Base-by-base conservation (phyloP, 805 yeast genomes). In the Candida awuae region DNA sequence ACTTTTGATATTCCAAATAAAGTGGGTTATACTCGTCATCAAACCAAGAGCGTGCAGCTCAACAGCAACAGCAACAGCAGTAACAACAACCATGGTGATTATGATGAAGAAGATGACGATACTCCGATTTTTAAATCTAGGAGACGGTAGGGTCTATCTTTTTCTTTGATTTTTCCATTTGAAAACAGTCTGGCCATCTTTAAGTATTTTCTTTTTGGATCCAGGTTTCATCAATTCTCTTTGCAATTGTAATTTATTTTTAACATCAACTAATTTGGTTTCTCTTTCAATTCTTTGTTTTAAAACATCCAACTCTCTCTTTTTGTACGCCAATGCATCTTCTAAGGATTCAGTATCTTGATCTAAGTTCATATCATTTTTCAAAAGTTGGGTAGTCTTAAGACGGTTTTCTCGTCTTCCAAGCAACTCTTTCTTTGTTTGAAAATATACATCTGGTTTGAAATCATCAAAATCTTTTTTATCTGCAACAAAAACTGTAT, bases 151-250 rank as follows among this genome's bases (percentile, higher is more conserved):
- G 12, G 32, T 6, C 51, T 50, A 73, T 45, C 68, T 57, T 61
- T 82, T 84, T 56, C 94, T 72, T 54, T 76, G 77, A 50, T 74
- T 81, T 57, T 80, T 84, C 95, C 97, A 90, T 63, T 85, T 85
- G 65, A 74, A 92, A 3, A 71, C 67, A 0, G 74, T 73, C 41
- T 73, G 71, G 4, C 97, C 97, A 25, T 75, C 70, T 13, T 70
- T 64, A 3, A 71, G 67, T 5, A 81, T 58, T 65, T 87, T 87
- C 71, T 80, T 83, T 63, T 84, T 84, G 44, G 77, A 75, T 1
- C 97, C 97, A 48, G 79, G 82, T 58, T 85, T 85, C 95, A 90
- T 86, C 39, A 87, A 70, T 54, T 88, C 94, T 45, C 83, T 76
- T 52, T 87, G 94, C 41, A 74, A 51, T 41, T 82, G 84, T 77